phyloP scores from a whole-genome alignment of 1,139 yeast genomes.

The Kurtzmaniella natalensis region DNA sequence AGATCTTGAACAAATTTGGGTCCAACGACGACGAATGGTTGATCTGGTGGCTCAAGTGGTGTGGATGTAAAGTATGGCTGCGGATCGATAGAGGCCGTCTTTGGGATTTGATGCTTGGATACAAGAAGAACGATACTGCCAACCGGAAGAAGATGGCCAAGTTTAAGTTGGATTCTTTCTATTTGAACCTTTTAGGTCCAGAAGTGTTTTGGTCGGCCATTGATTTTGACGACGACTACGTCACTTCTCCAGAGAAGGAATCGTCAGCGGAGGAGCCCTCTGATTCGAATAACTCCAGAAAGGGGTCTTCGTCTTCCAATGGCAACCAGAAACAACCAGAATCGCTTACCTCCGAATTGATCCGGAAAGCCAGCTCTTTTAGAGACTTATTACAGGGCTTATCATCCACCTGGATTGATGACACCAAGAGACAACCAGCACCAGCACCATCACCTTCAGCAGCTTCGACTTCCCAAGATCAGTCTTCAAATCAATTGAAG shows the following conservation, averaged over 20 bases:
- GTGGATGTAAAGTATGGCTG: constrained; percentile 88
- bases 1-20: constrained; percentile 57
- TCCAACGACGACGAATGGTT: constrained; percentile 83
- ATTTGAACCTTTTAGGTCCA: constrained; percentile 35
- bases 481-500: constrained; percentile 13
- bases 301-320: background rate
- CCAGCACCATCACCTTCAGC: background rate
- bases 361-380: constrained; percentile 23
- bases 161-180: constrained; percentile 20
- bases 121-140: constrained; percentile 49
- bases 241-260: too few species aligned
- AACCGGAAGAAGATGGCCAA: constrained; percentile 22
- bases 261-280: background rate
- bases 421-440: constrained; percentile 2
- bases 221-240: constrained; percentile 13
- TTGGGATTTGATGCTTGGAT: constrained; percentile 85
- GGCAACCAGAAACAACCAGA: background rate
- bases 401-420: constrained; percentile 8
- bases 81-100: constrained; percentile 77
- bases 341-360: constrained; percentile 1
- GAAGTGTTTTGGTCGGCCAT: constrained; percentile 40
- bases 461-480: too few species aligned
- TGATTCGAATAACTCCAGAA: background rate
- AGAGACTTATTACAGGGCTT: constrained; percentile 30
- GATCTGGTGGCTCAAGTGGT: constrained; percentile 91